Conservation (phyloP, 345 rosid genomes). For the Boechera stricta region DNA sequence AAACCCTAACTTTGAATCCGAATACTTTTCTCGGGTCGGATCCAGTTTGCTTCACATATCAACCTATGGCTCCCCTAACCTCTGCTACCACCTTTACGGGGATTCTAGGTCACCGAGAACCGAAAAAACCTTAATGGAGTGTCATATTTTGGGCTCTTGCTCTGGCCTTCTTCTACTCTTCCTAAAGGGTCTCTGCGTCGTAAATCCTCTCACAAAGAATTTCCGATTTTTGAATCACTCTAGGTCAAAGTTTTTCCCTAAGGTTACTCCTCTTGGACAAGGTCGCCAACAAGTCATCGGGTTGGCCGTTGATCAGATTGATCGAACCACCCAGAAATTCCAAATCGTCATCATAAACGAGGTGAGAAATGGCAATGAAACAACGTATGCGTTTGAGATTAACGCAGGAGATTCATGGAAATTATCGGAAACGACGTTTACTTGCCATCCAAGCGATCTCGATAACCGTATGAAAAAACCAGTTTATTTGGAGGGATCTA, state of each 20-base stretch:
- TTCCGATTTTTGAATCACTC: background rate
- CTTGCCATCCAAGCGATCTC: constrained; percentile 8
- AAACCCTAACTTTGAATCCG: background rate
- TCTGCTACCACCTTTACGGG: background rate
- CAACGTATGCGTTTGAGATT: constrained; percentile 3
- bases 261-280: too few relatives aligned
- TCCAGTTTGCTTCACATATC: background rate
- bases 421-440: background rate
- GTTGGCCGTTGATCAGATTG: constrained; percentile 12
- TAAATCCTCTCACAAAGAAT: constrained; percentile 29
- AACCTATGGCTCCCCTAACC: background rate
- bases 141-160: background rate
- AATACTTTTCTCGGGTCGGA: background rate
- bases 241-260: background rate
- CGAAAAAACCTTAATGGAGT: background rate
- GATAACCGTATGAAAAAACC: background rate
- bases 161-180: constrained; percentile 21
- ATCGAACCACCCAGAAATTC: constrained; percentile 6
- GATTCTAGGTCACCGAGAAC: background rate
- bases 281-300: background rate
- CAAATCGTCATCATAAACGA: background rate
- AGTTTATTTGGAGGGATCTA: constrained; percentile 18
- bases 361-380: background rate
- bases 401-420: constrained; percentile 1
- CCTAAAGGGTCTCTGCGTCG: background rate